phyloP scores from a whole-genome alignment of 2,329 filamentous ascomycete genomes.

The Lecanicillium sp. region DNA sequence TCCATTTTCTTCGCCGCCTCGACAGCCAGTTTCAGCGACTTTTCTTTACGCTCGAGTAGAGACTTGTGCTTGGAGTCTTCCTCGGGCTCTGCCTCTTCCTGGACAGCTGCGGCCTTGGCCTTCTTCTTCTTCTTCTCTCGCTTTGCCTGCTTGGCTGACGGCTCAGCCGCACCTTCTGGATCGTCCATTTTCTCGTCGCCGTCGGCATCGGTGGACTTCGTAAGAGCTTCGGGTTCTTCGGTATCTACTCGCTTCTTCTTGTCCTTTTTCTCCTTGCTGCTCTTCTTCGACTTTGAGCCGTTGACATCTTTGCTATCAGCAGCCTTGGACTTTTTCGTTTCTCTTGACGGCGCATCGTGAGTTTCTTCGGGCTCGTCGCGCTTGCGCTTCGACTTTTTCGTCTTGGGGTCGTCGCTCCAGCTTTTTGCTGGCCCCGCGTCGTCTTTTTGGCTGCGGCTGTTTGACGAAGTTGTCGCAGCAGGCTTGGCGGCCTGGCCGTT shows the following conservation, averaged over 20 bases:
- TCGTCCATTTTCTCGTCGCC: constrained; percentile 3
- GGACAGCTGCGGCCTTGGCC: constrained; percentile 13
- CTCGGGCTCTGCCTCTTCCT: constrained; percentile 18
- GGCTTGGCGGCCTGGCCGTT: constrained; percentile 15
- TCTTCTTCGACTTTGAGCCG: constrained; percentile 18
- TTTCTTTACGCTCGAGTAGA: constrained; percentile 48
- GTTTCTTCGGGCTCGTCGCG: constrained; percentile 23
- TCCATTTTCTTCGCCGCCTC: constrained; percentile 27
- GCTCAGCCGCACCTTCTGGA: background rate
- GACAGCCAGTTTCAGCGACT: constrained; percentile 42
- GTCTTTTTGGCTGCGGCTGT: constrained; percentile 3
- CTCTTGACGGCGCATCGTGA: constrained; percentile 18
- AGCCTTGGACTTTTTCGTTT: constrained; percentile 15
- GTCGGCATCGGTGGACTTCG: background rate
- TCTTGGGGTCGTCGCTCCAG: constrained; percentile 15
- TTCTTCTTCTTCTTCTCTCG: constrained; percentile 26
- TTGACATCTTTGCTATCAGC: constrained; percentile 11
- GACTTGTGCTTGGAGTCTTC: constrained; percentile 36
- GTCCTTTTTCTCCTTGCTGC: constrained; percentile 16
- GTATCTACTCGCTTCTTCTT: constrained; percentile 9
- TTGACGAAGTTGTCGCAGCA: constrained; percentile 2
- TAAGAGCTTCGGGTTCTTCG: background rate
- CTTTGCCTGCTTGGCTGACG: constrained; percentile 13
- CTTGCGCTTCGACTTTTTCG: constrained; percentile 25
- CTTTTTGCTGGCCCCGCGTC: constrained; percentile 15